These are phyloP conservation scores for Aureococcus anophagefferens DNA, from an alignment of 108 stramenopile genomes.

Conservation along the genomic window DNA sequence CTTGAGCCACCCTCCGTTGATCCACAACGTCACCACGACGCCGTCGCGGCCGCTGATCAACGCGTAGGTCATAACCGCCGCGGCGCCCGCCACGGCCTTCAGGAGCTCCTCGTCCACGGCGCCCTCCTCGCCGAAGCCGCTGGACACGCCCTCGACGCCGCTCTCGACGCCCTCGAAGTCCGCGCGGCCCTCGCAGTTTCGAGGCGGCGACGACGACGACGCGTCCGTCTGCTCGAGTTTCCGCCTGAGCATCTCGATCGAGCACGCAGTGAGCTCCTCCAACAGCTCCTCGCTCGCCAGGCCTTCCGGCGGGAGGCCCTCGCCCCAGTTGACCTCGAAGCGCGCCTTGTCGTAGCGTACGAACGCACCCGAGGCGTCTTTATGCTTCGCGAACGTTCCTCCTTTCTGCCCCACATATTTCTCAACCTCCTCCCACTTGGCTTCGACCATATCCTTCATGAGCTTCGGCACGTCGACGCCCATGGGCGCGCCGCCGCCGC, in stretches of 20 bases:
- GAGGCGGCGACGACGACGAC: slow-evolving; percentile 17
- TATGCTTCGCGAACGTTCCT: no score
- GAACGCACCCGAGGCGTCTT: no score
- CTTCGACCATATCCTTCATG: no score
- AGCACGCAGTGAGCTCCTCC: slow-evolving; percentile 55
- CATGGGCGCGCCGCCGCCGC: no score
- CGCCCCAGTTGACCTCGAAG: slow-evolving; percentile 60
- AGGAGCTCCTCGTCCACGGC: slow-evolving; percentile 62
- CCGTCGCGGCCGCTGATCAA: slow-evolving; percentile 42
- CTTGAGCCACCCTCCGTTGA: no score
- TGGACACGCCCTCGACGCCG: slow-evolving; percentile 25
- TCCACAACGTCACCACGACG: slow-evolving; percentile 28
- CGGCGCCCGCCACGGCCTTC: slow-evolving; percentile 72
- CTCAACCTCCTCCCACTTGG: no score
- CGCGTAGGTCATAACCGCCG: slow-evolving; percentile 45
- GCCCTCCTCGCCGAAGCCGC: slow-evolving; percentile 53
- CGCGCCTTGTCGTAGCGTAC: slow-evolving; percentile 44
- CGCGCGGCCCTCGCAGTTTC: slow-evolving; percentile 10
- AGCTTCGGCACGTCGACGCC: no score
- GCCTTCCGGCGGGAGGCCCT: slow-evolving; percentile 48
- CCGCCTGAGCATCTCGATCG: slow-evolving; percentile 45
- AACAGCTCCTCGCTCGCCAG: slow-evolving; percentile 31
- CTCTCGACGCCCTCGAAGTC: slow-evolving; percentile 27
- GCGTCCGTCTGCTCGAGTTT: no score
- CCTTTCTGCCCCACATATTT: no score